A percentile compares a stretch with the other conserved stretches of the same genome.
phyloP scores from a whole-genome alignment of 2,329 filamentous ascomycete genomes.

The Colletotrichum sp. region DNA sequence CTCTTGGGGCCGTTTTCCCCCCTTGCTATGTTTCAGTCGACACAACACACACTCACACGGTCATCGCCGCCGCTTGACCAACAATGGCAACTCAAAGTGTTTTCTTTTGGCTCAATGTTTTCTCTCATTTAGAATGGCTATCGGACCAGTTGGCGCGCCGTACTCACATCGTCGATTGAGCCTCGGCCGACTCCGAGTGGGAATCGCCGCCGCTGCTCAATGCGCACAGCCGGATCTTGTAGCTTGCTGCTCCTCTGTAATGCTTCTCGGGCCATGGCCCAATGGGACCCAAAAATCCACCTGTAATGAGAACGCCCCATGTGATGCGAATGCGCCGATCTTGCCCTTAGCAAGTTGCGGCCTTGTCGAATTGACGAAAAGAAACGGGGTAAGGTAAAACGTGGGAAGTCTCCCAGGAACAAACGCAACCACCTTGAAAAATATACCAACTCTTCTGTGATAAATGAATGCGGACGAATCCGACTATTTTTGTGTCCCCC shows the following conservation, averaged over 20 bases:
- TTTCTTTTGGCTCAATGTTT: neutral
- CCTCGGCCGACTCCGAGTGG: neutral
- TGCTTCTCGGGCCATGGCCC: neutral
- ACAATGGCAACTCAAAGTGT: neutral
- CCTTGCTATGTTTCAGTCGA: constrained; percentile 12
- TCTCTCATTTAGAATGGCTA: neutral
- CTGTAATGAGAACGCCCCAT: constrained; percentile 15
- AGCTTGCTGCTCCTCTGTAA: neutral
- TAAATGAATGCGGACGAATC: neutral
- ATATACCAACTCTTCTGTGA: neutral
- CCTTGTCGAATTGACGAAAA: neutral
- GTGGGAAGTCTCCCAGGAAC: neutral
- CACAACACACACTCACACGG: neutral
- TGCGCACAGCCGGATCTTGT: neutral
- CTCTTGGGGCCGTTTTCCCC: neutral
- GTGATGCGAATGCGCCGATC: constrained; percentile 9
- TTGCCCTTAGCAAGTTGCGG: neutral
- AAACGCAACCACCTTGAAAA: neutral
- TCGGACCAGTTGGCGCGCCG: neutral
- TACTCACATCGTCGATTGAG: neutral
- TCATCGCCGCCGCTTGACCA: neutral
- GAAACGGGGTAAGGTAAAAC: neutral
- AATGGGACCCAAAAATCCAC: neutral
- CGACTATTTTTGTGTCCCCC: neutral
- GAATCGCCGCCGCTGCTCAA: neutral